A percentile compares a stretch with the other conserved stretches of the same genome.
These are phyloP conservation scores for Plasmopara halstedii DNA, from an alignment of 352 stramenopile species.

Conservation along the genomic window DNA sequence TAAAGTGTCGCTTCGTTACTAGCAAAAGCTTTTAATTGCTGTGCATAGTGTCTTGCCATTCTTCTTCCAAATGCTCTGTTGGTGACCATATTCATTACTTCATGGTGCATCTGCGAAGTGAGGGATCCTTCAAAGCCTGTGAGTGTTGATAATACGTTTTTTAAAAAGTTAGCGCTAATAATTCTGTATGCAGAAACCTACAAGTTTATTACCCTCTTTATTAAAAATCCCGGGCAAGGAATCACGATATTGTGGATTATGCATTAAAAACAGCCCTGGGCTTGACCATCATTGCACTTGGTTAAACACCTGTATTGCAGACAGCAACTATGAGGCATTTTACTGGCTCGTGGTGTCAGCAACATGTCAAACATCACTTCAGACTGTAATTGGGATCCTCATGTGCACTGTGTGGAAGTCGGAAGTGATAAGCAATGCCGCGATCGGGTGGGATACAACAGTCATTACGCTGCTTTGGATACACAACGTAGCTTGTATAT, in stretches of 20 bases:
- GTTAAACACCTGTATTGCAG: slow-evolving; percentile 82
- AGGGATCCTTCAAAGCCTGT: slow-evolving; percentile 53
- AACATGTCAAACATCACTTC: slow-evolving; percentile 48
- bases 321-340: slow-evolving; percentile 81
- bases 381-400: slow-evolving; percentile 62
- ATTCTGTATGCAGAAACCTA: slow-evolving; percentile 21
- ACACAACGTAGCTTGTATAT: slow-evolving; percentile 58
- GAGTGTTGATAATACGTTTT: no score
- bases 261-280: slow-evolving; percentile 72
- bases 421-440: slow-evolving; percentile 35
- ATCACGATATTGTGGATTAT: slow-evolving; percentile 74
- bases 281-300: slow-evolving; percentile 84
- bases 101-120: slow-evolving; percentile 63
- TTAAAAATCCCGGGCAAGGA: slow-evolving; percentile 52
- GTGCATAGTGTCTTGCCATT: slow-evolving; percentile 43
- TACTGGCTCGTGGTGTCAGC: slow-evolving; percentile 64
- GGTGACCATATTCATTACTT: slow-evolving; percentile 43
- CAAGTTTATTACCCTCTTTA: slow-evolving; percentile 20
- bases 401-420: slow-evolving; percentile 69
- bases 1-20: background rate
- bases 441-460: slow-evolving; percentile 30
- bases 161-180: no score
- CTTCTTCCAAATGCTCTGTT: slow-evolving; percentile 55
- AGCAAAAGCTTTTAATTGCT: background rate
- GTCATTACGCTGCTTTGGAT: slow-evolving; percentile 61